Evolutionary conservation across 176 grass and related monocot genomes (phyloP), one percentile per base, ranked within the genome.

Genomic region (Triticum urartu): DNA sequence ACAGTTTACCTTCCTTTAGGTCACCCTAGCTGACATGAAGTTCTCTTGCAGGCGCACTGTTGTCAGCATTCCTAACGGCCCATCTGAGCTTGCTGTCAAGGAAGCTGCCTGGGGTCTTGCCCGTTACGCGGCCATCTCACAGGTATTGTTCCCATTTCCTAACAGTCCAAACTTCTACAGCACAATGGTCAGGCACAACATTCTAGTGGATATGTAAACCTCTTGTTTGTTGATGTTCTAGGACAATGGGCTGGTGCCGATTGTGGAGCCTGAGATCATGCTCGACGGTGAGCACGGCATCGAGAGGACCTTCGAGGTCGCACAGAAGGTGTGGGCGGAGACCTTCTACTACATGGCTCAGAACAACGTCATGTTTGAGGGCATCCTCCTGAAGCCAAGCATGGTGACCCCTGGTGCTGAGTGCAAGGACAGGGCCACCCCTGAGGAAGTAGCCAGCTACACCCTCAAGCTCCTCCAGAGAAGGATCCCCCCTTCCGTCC

Each of bases 21-120:
- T 64, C 88, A 34, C 45, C 26, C 54, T 85, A 30, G 64, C 38
- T 78, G 67, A 86, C 43, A 58, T 79, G 25, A 78, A 87, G 11
- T 56, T 87, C 18, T 78, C 26, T 82, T 43, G 68, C 73, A 99
- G 97, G 97, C 94, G 97, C 67, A 99, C 97, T 79, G 97, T 99
- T 26, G 83, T 99, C 79, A 99, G 97, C 85, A 99, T 99, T 89
- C 94, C 97, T 34, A 97, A 94, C 21, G 94, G 97, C 48, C 97
- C 97, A 71, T 87, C 97, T 65, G 94, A 82, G 14, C 97, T 99
- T 15, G 97, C 97, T 32, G 97, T 94, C 39, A 99, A 97, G 92
- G 97, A 99, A 83, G 97, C 97, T 62, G 90, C 97, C 62, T 99
- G 97, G 94, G 97, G 97, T 5, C 92, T 99, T 85, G 97, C 97